Conservation (phyloP, 2,329 filamentous ascomycete species). For the Fusarium setosum region DNA sequence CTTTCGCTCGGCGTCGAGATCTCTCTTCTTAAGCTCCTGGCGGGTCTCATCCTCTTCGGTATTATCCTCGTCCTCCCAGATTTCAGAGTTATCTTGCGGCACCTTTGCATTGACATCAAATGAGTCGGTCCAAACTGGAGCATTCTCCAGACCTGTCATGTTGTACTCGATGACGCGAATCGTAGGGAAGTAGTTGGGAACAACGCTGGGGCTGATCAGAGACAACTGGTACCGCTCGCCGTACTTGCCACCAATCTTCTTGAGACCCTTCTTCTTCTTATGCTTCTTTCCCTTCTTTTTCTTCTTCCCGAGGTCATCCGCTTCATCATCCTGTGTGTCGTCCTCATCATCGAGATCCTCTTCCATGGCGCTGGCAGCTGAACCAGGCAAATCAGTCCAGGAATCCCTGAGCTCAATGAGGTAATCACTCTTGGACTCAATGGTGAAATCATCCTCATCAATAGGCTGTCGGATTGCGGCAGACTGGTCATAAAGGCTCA, state of each 20-base stretch:
- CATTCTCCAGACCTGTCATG: constrained; percentile 77
- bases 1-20: constrained; percentile 43
- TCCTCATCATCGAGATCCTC: constrained; percentile 33
- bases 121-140: constrained; percentile 57
- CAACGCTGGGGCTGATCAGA: constrained; percentile 85
- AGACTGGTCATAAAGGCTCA: constrained; percentile 54
- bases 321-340: constrained; percentile 33
- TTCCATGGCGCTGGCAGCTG: constrained; percentile 43
- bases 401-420: constrained; percentile 78
- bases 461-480: constrained; percentile 42
- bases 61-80: constrained; percentile 43
- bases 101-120: constrained; percentile 26
- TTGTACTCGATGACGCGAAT: constrained; percentile 96
- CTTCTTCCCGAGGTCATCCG: constrained; percentile 34
- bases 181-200: constrained; percentile 93
- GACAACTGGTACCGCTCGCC: constrained; percentile 88
- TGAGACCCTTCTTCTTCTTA: constrained; percentile 63
- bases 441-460: constrained; percentile 68
- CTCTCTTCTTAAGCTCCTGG: constrained; percentile 46
- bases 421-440: constrained; percentile 75
- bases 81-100: constrained; percentile 7
- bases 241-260: constrained; percentile 79
- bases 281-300: constrained; percentile 48
- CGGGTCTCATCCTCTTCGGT: constrained; percentile 44
- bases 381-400: constrained; percentile 82